Evolutionary conservation across 2,329 filamentous ascomycete genomes (phyloP).

Genomic region (Amphichorda felina): DNA sequence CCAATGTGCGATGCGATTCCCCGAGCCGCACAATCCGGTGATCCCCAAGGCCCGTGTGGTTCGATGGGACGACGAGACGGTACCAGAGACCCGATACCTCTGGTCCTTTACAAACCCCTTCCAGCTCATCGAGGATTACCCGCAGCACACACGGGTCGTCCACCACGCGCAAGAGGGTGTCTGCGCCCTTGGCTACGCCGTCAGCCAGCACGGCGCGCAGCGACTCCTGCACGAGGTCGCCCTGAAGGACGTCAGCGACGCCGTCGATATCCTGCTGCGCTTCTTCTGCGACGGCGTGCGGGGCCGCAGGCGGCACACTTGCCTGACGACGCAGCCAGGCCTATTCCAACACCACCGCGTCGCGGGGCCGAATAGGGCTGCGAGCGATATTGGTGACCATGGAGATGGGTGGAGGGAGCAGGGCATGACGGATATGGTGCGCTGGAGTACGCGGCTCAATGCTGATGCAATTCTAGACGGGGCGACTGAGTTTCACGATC

Average conservation of each 20-base stretch:
- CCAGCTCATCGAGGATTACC: conserved; percentile 17
- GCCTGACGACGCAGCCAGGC: too few relatives aligned
- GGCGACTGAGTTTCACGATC: conserved; percentile 6
- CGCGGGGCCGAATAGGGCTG: conserved; percentile 18
- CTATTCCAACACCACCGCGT: conserved; percentile 33
- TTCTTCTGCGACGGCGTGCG: conserved; percentile 30
- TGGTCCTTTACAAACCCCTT: conserved; percentile 22
- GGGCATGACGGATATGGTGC: conserved; percentile 19
- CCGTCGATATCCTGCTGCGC: conserved; percentile 31
- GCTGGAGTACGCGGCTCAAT: conserved; percentile 28
- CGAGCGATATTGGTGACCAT: conserved; percentile 24
- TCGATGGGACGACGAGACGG: conserved; percentile 19
- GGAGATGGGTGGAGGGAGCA: conserved; percentile 15
- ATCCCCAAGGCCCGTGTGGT: conserved; percentile 19
- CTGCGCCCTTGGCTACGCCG: conserved; percentile 39
- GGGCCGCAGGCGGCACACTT: conserved; percentile 18
- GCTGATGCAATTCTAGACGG: conserved; percentile 23
- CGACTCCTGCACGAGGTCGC: conserved; percentile 42
- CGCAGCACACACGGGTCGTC: conserved; percentile 29
- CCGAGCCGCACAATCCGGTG: conserved; percentile 6
- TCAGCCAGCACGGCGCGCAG: conserved; percentile 35
- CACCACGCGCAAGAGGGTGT: conserved; percentile 26
- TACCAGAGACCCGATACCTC: conserved; percentile 19
- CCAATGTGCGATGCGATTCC: conserved; percentile 28
- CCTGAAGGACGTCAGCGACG: conserved; percentile 23